Percentiles rank a stretch among this genome's conserved stretches.
Evolutionary conservation across 768 basidiomycete genomes (phyloP).

Genomic region (Auriculariales sp.): DNA sequence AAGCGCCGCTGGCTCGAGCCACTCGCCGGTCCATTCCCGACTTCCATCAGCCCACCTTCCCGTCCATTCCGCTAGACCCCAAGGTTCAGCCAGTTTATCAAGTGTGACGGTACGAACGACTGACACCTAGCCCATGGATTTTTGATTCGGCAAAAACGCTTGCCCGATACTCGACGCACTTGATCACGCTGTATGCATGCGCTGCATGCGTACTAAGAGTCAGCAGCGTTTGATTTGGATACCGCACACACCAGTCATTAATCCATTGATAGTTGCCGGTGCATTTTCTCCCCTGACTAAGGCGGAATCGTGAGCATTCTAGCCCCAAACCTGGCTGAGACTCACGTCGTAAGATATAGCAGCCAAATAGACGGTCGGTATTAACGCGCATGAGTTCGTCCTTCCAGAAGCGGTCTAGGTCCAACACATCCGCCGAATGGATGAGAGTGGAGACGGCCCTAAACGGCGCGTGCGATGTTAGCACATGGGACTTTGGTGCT

Average conservation of each 20-base stretch:
- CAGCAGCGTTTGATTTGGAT: no score
- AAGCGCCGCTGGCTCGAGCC: conserved; percentile 24
- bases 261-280: no score
- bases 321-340: no score
- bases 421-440: conserved; percentile 29
- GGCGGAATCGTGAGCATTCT: no score
- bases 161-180: conserved; percentile 30
- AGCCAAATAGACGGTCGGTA: conserved; percentile 38
- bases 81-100: not conserved
- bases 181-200: conserved; percentile 35
- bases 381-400: conserved; percentile 37
- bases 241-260: no score
- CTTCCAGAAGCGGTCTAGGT: conserved; percentile 35
- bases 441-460: no score
- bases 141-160: conserved; percentile 32
- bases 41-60: conserved; percentile 40
- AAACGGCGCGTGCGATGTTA: not conserved
- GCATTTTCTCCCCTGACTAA: no score
- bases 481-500: conserved; percentile 3
- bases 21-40: conserved; percentile 41
- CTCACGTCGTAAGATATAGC: conserved; percentile 19
- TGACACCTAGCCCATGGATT: conserved; percentile 36
- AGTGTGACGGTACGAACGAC: not conserved
- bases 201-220: no score
- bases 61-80: conserved; percentile 24